These are phyloP conservation scores for Dactylellina leptospora DNA, from an alignment of 2,329 filamentous ascomycete species.

Conservation along the genomic window DNA sequence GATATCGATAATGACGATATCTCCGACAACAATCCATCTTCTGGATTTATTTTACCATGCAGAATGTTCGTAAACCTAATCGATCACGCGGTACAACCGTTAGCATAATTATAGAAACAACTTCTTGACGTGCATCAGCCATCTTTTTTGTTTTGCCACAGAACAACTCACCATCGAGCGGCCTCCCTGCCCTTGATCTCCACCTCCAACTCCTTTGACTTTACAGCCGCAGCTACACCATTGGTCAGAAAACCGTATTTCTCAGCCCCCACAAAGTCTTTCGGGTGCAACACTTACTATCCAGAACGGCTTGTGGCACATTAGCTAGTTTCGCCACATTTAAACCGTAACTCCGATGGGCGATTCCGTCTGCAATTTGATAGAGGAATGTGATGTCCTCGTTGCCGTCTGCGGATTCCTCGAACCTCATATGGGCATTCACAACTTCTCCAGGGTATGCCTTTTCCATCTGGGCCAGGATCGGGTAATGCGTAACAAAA, in stretches of 20 bases:
- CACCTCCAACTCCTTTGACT: conserved; percentile 82
- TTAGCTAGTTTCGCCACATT: conserved; percentile 89
- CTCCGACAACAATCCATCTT: conserved; percentile 39
- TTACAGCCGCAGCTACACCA: conserved; percentile 70
- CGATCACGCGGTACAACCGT: conserved; percentile 20
- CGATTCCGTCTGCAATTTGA: conserved; percentile 87
- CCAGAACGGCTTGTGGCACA: conserved; percentile 78
- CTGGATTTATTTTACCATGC: conserved; percentile 39
- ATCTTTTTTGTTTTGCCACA: conserved; percentile 19
- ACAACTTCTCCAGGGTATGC: conserved; percentile 73
- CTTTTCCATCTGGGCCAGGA: conserved; percentile 75
- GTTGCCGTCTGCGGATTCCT: conserved; percentile 62
- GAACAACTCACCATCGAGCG: conserved; percentile 43
- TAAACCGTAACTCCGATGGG: conserved; percentile 90
- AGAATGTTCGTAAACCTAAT: conserved; percentile 46
- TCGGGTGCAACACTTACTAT: conserved; percentile 59
- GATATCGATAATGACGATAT: conserved; percentile 51
- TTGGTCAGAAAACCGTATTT: conserved; percentile 28
- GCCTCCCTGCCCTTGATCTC: conserved; percentile 65
- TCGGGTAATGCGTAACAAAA: conserved; percentile 98
- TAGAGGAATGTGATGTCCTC: conserved; percentile 92
- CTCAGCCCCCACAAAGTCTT: conserved; percentile 6
- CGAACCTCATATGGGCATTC: conserved; percentile 96
- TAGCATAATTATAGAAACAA: conserved; percentile 45
- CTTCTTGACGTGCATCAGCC: conserved; percentile 28